These are phyloP conservation scores for Nemania bipapillata DNA, from an alignment of 2,329 filamentous ascomycete species.

Conservation along the genomic window DNA sequence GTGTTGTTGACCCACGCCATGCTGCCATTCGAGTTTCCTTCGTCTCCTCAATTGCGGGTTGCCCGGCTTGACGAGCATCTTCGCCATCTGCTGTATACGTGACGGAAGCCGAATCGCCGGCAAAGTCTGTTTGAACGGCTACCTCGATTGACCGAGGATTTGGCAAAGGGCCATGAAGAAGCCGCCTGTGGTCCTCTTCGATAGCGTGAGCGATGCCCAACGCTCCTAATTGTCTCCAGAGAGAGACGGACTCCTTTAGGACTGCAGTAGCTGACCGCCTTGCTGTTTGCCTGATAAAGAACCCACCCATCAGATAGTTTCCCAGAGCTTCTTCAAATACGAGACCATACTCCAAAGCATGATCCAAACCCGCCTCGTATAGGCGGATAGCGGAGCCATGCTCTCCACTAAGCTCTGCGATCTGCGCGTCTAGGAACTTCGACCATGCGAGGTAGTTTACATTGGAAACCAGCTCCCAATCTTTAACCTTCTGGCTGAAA, in stretches of 20 bases:
- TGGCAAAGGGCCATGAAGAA: conserved; percentile 71
- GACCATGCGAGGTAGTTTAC: conserved; percentile 79
- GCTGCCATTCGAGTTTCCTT: conserved; percentile 69
- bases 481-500: conserved; percentile 70
- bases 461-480: conserved; percentile 71
- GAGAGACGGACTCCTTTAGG: conserved; percentile 72
- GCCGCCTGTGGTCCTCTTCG: conserved; percentile 72
- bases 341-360: conserved; percentile 74
- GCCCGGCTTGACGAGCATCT: conserved; percentile 57
- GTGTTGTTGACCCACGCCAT: conserved; percentile 72
- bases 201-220: conserved; percentile 75
- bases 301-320: conserved; percentile 78
- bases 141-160: conserved; percentile 70
- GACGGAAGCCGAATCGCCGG: conserved; percentile 64
- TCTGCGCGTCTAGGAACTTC: conserved; percentile 73
- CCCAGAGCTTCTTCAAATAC: conserved; percentile 77
- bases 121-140: conserved; percentile 77
- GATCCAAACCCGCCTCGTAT: conserved; percentile 78
- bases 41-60: conserved; percentile 59
- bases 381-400: conserved; percentile 68
- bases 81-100: conserved; percentile 62
- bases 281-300: conserved; percentile 72
- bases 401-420: conserved; percentile 70
- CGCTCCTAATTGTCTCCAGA: conserved; percentile 76
- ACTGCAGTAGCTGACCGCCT: conserved; percentile 75